Conservation (phyloP, 2,329 filamentous ascomycete species). For the Ustulina deusta region DNA sequence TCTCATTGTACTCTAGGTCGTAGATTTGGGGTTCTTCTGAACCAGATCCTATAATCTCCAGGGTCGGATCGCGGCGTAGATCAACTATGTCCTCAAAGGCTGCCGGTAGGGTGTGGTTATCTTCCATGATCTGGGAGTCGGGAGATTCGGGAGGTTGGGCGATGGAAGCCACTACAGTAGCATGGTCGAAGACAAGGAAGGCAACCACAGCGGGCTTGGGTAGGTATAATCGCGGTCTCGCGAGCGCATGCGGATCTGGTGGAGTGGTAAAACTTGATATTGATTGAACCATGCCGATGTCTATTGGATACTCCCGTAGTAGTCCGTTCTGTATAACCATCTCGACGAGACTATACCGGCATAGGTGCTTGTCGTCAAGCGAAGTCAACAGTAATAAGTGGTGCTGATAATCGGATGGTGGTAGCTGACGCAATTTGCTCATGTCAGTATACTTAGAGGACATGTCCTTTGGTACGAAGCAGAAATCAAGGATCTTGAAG, state of each 20-base stretch:
- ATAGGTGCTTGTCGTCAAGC: conserved; percentile 62
- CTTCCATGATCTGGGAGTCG: conserved; percentile 78
- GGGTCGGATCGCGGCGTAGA: conserved; percentile 73
- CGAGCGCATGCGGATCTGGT: conserved; percentile 56
- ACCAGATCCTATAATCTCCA: conserved; percentile 74
- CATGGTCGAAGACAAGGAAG: conserved; percentile 83
- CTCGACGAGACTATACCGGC: conserved; percentile 82
- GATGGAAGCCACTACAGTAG: conserved; percentile 82
- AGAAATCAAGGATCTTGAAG: conserved; percentile 83
- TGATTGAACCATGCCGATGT: conserved; percentile 75
- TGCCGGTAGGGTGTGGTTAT: conserved; percentile 71
- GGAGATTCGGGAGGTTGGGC: conserved; percentile 75
- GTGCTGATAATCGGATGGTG: conserved; percentile 64
- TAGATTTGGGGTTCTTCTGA: conserved; percentile 67
- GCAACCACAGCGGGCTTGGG: conserved; percentile 84
- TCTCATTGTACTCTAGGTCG: conserved; percentile 58
- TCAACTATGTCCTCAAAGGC: conserved; percentile 90
- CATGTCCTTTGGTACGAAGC: conserved; percentile 70
- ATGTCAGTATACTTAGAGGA: conserved; percentile 63
- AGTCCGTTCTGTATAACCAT: conserved; percentile 68
- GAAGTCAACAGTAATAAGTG: conserved; percentile 73
- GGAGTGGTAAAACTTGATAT: conserved; percentile 73
- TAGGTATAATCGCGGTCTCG: conserved; percentile 76
- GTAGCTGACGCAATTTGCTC: conserved; percentile 64
- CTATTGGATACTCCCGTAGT: conserved; percentile 51